Percentiles rank a stretch among this genome's conserved stretches.
Conservation (phyloP, 345 rosid genomes). For the Arabis hirsuta region DNA sequence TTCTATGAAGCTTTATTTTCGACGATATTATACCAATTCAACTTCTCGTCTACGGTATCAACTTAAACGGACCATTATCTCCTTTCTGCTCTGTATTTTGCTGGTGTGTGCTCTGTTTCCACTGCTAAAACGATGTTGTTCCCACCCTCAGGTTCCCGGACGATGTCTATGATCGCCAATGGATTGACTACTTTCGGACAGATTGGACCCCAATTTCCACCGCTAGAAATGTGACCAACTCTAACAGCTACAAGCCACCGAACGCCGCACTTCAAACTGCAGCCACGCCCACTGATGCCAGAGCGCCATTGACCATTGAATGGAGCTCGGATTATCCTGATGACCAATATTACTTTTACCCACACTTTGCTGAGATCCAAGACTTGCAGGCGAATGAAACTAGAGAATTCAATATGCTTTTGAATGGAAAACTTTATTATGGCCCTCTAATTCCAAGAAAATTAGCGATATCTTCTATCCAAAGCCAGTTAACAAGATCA, state of each 20-base stretch:
- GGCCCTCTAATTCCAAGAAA: neutral
- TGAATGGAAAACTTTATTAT: neutral
- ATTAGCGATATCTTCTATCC: neutral
- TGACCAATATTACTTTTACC: neutral
- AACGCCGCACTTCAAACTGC: constrained; percentile 7
- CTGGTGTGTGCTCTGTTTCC: too few species aligned
- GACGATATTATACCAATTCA: too few species aligned
- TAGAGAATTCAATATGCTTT: constrained; percentile 23
- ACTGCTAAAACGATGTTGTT: neutral
- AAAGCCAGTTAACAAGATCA: neutral
- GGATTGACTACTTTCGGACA: too few species aligned
- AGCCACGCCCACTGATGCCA: constrained; percentile 26
- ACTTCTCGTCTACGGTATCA: too few species aligned
- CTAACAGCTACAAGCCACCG: neutral
- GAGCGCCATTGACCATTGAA: neutral
- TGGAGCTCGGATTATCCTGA: neutral
- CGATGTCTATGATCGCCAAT: constrained; percentile 47
- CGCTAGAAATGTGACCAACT: neutral
- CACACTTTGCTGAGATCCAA: constrained; percentile 37
- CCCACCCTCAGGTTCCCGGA: constrained; percentile 43
- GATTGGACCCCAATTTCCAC: constrained; percentile 24
- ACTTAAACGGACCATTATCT: too few species aligned
- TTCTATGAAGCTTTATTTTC: constrained; percentile 1
- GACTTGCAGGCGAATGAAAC: constrained; percentile 6
- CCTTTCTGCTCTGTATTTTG: too few species aligned